Percentiles rank a stretch among this genome's conserved stretches.
Evolutionary conservation across 208 protist genomes (phyloP).

Genomic region (Hexamita inflata): DNA sequence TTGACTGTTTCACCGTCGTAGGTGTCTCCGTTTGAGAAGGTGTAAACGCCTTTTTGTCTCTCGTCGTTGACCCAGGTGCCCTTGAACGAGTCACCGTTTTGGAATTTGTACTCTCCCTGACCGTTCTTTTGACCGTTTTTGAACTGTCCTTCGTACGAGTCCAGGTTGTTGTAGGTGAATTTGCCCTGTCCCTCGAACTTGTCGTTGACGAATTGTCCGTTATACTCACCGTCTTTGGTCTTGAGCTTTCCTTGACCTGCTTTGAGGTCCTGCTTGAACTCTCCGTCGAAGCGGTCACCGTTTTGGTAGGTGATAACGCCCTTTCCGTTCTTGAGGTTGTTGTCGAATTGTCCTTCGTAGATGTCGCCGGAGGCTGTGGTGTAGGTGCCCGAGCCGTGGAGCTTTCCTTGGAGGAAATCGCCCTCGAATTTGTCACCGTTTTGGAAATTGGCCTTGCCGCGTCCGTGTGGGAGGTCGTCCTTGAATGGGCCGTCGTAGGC

Average conservation of each 20-base stretch:
- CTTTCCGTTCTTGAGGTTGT: too few relatives aligned
- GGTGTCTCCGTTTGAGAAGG: neutral
- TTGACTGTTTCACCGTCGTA: conserved; percentile 23
- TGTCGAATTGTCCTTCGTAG: too few relatives aligned
- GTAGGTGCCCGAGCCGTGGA: too few relatives aligned
- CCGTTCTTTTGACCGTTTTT: conserved; percentile 13
- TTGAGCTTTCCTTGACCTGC: conserved; percentile 8
- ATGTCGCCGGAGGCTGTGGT: too few relatives aligned
- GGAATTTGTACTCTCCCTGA: conserved; percentile 15
- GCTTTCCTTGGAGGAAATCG: too few relatives aligned
- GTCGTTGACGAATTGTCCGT: too few relatives aligned
- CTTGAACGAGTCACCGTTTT: conserved; percentile 30
- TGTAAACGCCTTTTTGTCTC: conserved; percentile 19
- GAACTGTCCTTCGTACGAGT: conserved; percentile 31
- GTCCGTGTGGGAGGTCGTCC: conserved; percentile 8
- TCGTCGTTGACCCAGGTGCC: conserved; percentile 25
- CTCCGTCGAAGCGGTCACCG: too few relatives aligned
- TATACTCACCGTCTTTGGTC: conserved; percentile 16
- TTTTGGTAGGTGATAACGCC: too few relatives aligned
- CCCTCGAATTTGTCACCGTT: too few relatives aligned
- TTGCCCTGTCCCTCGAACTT: too few relatives aligned
- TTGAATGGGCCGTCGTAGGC: conserved; percentile 25
- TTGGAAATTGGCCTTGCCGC: neutral
- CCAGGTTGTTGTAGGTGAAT: too few relatives aligned
- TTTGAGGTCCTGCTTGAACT: neutral